phyloP scores from a whole-genome alignment of 148 eudicot species.

The Nepenthes gracilis region DNA sequence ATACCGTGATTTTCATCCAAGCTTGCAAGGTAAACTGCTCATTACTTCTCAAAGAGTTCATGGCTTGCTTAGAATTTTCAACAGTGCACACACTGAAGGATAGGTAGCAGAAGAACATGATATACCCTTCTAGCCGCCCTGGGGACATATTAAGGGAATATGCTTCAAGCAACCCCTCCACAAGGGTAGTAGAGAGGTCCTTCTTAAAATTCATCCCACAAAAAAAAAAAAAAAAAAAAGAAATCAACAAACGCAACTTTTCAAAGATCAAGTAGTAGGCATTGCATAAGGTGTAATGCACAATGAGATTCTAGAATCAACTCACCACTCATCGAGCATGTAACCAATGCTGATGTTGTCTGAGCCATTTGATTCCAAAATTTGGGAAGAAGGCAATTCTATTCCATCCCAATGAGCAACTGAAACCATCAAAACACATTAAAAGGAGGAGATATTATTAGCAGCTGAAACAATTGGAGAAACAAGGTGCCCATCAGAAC shows the following conservation, averaged over 20 bases:
- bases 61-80: too few relatives aligned
- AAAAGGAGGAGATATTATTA: not conserved
- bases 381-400: constrained; percentile 21
- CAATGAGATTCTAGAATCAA: constrained; percentile 5
- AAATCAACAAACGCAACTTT: not conserved
- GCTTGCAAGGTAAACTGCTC: too few relatives aligned
- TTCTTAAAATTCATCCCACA: too few relatives aligned
- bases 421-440: constrained; percentile 18
- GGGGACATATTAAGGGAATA: too few relatives aligned
- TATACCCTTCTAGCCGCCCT: too few relatives aligned
- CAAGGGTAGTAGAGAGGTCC: too few relatives aligned
- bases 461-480: not conserved
- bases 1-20: too few relatives aligned
- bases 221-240: too few relatives aligned
- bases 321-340: constrained; percentile 85
- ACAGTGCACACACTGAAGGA: too few relatives aligned
- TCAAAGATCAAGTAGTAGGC: not conserved
- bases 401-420: constrained; percentile 67
- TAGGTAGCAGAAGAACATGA: too few relatives aligned
- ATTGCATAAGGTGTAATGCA: not conserved
- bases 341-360: constrained; percentile 47
- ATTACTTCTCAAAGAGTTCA: too few relatives aligned
- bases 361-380: constrained; percentile 9
- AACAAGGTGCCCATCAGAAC: not conserved
- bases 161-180: too few relatives aligned